Base-by-base conservation (phyloP, 192 early-diverging fungal genomes). In the Backusella liffmaniae region DNA sequence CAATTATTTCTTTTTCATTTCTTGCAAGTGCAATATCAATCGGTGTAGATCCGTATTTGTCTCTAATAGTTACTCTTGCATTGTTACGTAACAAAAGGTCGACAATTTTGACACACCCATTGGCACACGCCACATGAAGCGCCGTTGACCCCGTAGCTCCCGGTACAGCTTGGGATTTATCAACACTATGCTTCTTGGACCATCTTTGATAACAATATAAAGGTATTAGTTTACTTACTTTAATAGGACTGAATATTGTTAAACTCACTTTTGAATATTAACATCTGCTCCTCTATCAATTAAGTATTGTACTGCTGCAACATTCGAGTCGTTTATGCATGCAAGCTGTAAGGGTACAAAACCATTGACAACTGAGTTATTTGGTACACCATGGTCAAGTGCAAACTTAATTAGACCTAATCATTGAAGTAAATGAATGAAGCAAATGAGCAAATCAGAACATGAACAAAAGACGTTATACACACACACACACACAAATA, bases 71-170 rank as follows among this genome's bases (percentile, higher is more conserved):
- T n/a, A 82, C 65, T 1, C 75, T 77, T 15, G 92, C 92, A 30
- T 90, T 87, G 66, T 87, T 80, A 42, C 82, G 75, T 35, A 96
- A 78, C 16, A 95, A 84, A 2, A 87, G 74, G 15, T 90, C 86
- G 1, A 89, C 85, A 46, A 88, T 86, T 15, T 80, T 78, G 2
- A 83, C 74, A 73, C 89, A 91, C 0, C 92, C 91, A 67, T 91
- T 92, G 15, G 93, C 93, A 36, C 91, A 88, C 5, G 94, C 94
- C 83, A 92, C 91, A 76, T 96, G 95, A 76, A 96, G 82, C 29
- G 94, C 88, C 0, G 95, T 94, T 26, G 93, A 91, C 23, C 90
- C 88, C 46, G 82, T 88, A 10, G 87, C 84, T 9, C 87, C 85
- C 49, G 83, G 80, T 8, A 82, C 75, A 16, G 73, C 80, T 53